phyloP scores from a whole-genome alignment of 108 stramenopile genomes.

The Aurantiochytrium sp. region DNA sequence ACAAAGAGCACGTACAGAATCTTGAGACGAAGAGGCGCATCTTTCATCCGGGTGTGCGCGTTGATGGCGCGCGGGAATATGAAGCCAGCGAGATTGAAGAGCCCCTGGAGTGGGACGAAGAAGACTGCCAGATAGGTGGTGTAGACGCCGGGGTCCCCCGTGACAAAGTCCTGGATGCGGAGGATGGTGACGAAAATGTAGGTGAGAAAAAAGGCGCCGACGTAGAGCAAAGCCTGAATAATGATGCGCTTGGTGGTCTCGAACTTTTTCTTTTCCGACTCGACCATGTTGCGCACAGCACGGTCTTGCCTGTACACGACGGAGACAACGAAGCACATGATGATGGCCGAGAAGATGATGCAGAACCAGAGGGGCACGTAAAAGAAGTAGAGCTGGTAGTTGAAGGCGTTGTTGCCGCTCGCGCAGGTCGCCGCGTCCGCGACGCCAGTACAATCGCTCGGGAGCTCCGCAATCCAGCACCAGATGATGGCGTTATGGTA shows the following conservation, averaged over 20 bases:
- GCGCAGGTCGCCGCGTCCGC: background rate
- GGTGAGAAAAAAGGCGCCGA: background rate
- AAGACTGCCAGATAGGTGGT: background rate
- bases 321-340: constrained; percentile 31
- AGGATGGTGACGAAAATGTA: constrained; percentile 6
- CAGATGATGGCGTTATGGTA: constrained; percentile 40
- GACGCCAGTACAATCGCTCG: constrained; percentile 28
- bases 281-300: constrained; percentile 4
- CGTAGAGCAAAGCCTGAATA: background rate
- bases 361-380: constrained; percentile 53
- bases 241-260: background rate
- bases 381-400: constrained; percentile 45
- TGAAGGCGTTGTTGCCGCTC: constrained; percentile 17
- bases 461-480: constrained; percentile 62
- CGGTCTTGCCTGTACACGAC: constrained; percentile 32
- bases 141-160: background rate
- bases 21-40: background rate
- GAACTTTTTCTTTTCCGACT: constrained; percentile 11
- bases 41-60: background rate
- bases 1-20: background rate
- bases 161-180: background rate
- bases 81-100: background rate
- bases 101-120: background rate
- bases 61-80: background rate
- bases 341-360: constrained; percentile 17